phyloP scores from a whole-genome alignment of 768 basidiomycete genomes.

The Cystofilobasidium macerans region DNA sequence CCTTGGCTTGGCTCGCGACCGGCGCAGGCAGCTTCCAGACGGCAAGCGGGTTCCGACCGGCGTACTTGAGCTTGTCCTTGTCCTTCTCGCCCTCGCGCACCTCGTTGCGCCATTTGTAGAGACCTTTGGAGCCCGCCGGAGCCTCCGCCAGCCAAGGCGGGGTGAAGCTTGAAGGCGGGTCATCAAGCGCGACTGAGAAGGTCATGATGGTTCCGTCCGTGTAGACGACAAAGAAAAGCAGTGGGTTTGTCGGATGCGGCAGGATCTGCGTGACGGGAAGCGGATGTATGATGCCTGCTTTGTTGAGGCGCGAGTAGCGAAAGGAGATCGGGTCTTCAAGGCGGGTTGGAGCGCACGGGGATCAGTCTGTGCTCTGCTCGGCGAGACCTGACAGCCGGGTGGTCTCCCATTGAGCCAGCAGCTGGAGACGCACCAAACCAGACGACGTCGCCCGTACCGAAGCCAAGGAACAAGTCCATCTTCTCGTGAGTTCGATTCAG shows the following conservation, averaged over 20 bases:
- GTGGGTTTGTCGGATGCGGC: slow-evolving; percentile 28
- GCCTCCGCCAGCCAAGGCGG: neutral
- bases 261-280: slow-evolving; percentile 30
- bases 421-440: slow-evolving; percentile 71
- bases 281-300: slow-evolving; percentile 37
- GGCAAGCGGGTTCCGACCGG: slow-evolving; percentile 37
- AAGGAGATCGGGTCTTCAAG: slow-evolving; percentile 30
- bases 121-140: neutral
- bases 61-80: slow-evolving; percentile 27
- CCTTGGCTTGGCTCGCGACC: neutral
- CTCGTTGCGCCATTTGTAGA: slow-evolving; percentile 38
- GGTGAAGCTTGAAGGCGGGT: slow-evolving; percentile 30
- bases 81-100: slow-evolving; percentile 27
- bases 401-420: neutral
- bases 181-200: slow-evolving; percentile 31
- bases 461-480: slow-evolving; percentile 23
- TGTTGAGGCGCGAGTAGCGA: slow-evolving; percentile 37
- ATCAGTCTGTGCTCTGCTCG: too few species aligned
- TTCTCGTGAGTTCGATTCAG: slow-evolving; percentile 62
- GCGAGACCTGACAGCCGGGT: too few species aligned
- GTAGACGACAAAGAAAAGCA: slow-evolving; percentile 30
- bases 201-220: slow-evolving; percentile 32
- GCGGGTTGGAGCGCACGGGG: neutral
- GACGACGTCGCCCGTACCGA: slow-evolving; percentile 76
- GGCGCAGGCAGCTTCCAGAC: slow-evolving; percentile 30